phyloP scores from a whole-genome alignment of 1,139 yeast species.

The Lodderomyces elongisporus region DNA sequence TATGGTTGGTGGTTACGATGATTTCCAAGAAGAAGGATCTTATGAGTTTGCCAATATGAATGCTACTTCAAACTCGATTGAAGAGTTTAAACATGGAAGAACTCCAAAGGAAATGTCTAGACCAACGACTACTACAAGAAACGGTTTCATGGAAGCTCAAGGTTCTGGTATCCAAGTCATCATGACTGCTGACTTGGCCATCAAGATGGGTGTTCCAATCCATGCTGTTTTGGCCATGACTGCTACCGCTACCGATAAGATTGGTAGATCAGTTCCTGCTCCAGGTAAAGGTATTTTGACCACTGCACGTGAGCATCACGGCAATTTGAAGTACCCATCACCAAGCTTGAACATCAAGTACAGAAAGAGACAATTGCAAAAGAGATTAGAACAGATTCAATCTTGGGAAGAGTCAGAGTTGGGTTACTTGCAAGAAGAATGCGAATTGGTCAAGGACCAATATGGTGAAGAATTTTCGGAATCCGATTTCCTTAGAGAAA shows the following conservation, averaged over 20 bases:
- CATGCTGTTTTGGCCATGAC: conserved; percentile 92
- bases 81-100: conserved; percentile 92
- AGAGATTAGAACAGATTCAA: conserved; percentile 73
- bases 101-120: conserved; percentile 98
- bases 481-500: conserved; percentile 62
- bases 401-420: conserved; percentile 83
- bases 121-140: conserved; percentile 93
- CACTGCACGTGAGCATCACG: conserved; percentile 92
- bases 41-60: conserved; percentile 98
- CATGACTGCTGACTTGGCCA: conserved; percentile 91
- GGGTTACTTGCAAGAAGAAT: conserved; percentile 45
- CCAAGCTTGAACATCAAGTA: conserved; percentile 84
- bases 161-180: conserved; percentile 98
- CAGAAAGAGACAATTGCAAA: conserved; percentile 86
- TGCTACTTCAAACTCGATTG: conserved; percentile 86
- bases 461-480: conserved; percentile 52
- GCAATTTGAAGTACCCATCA: conserved; percentile 74
- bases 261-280: conserved; percentile 98
- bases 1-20: conserved; percentile 98
- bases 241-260: conserved; percentile 96
- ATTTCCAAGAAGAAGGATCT: conserved; percentile 98
- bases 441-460: conserved; percentile 61
- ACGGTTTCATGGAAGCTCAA: conserved; percentile 99
- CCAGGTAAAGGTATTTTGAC: conserved; percentile 99
- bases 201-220: conserved; percentile 98